Percentiles rank a stretch among this genome's conserved stretches.
These are phyloP conservation scores for Limonium bicolor DNA, from an alignment of 148 eudicot genomes.

Conservation along the genomic window DNA sequence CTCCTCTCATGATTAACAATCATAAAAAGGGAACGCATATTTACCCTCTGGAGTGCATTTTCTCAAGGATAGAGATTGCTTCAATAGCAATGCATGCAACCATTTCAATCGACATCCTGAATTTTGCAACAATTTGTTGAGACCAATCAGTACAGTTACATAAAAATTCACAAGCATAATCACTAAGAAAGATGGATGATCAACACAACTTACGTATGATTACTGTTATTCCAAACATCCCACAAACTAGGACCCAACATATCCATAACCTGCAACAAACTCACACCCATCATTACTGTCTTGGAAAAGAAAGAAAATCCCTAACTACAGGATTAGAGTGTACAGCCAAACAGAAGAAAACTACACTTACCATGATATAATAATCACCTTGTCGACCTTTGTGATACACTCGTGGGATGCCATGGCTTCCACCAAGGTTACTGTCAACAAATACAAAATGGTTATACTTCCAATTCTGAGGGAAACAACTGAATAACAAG, in stretches of 20 bases:
- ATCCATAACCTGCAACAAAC: slow-evolving; percentile 59
- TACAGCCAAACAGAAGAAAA: neutral
- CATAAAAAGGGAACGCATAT: neutral
- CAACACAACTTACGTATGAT: slow-evolving; percentile 30
- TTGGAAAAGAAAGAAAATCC: neutral
- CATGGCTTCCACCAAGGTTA: slow-evolving; percentile 64
- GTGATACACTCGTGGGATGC: slow-evolving; percentile 66
- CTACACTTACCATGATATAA: slow-evolving; percentile 47
- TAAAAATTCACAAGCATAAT: neutral
- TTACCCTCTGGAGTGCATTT: slow-evolving; percentile 68
- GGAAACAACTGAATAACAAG: neutral
- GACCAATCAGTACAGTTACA: neutral
- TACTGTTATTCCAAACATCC: slow-evolving; percentile 71
- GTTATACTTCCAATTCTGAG: neutral
- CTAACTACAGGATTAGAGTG: neutral
- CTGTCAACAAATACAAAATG: slow-evolving; percentile 16
- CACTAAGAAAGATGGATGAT: neutral
- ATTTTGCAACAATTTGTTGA: slow-evolving; percentile 1
- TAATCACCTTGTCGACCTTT: slow-evolving; percentile 63
- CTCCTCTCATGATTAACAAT: neutral
- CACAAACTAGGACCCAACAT: slow-evolving; percentile 77
- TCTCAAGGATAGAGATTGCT: slow-evolving; percentile 72
- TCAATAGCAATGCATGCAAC: slow-evolving; percentile 84
- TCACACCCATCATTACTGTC: neutral
- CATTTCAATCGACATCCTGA: slow-evolving; percentile 75